Evolutionary conservation across 495 filamentous ascomycete genomes (phyloP).

Genomic region (Clavariopsis aquatica): DNA sequence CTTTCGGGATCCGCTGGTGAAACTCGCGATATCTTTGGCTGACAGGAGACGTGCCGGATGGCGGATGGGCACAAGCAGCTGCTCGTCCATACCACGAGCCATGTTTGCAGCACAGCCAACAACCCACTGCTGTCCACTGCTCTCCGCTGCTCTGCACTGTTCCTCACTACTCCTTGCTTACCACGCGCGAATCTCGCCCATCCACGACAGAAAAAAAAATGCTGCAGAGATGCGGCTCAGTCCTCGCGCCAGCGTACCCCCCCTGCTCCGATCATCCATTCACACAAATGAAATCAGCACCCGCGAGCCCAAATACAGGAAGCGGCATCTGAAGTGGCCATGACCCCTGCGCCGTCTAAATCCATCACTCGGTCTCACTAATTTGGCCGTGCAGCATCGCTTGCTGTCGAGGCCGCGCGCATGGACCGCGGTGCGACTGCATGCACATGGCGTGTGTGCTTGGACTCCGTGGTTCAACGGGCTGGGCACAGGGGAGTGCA

Average conservation of each 20-base stretch:
- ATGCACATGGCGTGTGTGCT: conserved; percentile 25
- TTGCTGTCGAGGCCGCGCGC: conserved; percentile 6
- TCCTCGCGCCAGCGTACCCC: neutral
- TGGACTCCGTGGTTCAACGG: conserved; percentile 33
- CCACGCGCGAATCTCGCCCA: conserved; percentile 11
- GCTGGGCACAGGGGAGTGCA: neutral
- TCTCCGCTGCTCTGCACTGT: too few species aligned
- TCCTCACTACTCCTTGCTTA: too few species aligned
- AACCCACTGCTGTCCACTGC: neutral
- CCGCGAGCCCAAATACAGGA: conserved; percentile 3
- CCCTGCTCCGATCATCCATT: conserved; percentile 14
- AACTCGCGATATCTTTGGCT: conserved; percentile 12
- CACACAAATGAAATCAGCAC: conserved; percentile 19
- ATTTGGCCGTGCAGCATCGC: conserved; percentile 33
- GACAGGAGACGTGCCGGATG: too few species aligned
- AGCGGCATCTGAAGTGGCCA: conserved; percentile 11
- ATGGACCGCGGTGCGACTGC: conserved; percentile 18
- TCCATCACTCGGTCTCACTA: conserved; percentile 32
- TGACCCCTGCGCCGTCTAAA: conserved; percentile 28
- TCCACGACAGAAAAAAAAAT: conserved; percentile 2
- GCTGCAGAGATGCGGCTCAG: conserved; percentile 33
- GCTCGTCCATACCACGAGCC: neutral
- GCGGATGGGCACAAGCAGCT: too few species aligned
- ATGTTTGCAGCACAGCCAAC: neutral
- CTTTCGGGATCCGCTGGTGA: conserved; percentile 21